Conservation (phyloP, 2,329 filamentous ascomycete species). For the Scopulariopsis brevicaulis region DNA sequence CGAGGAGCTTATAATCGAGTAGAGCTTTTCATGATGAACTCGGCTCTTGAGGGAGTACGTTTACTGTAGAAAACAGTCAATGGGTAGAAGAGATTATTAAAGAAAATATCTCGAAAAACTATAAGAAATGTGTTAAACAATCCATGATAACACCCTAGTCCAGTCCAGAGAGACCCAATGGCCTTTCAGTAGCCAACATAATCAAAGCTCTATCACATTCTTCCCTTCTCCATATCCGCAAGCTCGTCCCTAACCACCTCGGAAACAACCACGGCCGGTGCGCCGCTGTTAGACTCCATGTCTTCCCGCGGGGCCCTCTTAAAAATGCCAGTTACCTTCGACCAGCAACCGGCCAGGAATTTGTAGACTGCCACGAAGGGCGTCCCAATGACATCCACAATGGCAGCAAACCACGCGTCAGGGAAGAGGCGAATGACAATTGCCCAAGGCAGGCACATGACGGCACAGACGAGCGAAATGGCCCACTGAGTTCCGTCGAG, state of each 20-base stretch:
- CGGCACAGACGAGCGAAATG: slow-evolving; percentile 34
- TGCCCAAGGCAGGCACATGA: slow-evolving; percentile 37
- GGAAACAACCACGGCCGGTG: neutral
- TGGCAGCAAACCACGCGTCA: slow-evolving; percentile 25
- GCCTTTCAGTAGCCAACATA: no score
- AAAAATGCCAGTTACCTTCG: neutral
- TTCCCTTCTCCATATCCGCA: neutral
- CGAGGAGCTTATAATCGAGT: no score
- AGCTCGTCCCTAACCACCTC: neutral
- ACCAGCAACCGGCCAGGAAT: neutral
- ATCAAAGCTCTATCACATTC: neutral
- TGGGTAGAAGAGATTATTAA: no score
- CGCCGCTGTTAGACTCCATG: neutral
- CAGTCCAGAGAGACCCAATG: no score
- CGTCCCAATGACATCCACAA: slow-evolving; percentile 15
- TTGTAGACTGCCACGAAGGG: slow-evolving; percentile 17
- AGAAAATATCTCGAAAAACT: no score
- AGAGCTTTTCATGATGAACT: no score
- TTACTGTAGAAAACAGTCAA: no score
- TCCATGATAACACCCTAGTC: no score
- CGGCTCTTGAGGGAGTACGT: no score
- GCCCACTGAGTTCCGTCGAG: slow-evolving; percentile 38
- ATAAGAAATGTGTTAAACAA: no score
- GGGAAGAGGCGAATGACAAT: slow-evolving; percentile 36
- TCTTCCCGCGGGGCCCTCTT: neutral